Base-by-base conservation (phyloP, 495 filamentous ascomycete genomes). In the Friedmanniomyces endolithicus region DNA sequence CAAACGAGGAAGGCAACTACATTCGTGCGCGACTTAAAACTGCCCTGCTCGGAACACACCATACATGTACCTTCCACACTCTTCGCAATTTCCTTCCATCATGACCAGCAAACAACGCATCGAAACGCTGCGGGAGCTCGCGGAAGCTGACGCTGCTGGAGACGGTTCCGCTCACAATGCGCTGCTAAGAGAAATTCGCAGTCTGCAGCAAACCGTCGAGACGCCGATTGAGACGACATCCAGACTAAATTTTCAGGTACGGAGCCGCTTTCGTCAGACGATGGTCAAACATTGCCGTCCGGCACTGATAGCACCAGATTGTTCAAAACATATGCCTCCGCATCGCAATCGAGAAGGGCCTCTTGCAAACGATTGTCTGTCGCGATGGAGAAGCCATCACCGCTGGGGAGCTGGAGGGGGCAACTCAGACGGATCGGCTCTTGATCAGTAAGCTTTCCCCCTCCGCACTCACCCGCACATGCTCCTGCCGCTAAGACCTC, bases 171-270 rank as follows among this genome's bases (percentile, higher is more conserved):
- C 24, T 27, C 41, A 47, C 29, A 14, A 27, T 12, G 24, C 17
- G 19, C 23, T 55, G 52, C 39, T 48, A 40, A 48, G 16, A 45
- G 48, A 34, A n/a, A 33, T 51, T 4, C 29, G 34, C 14, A 20
- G 17, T 16, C 41, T 56, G 27, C 44, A 41, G 20, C 23, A 56
- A 6, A 19, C 44, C 17, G 46, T 56, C 9, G 53, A 56, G 47
- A 56, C 53, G 35, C 53, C 53, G 29, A 33, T 47, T 4, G 53
- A 56, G 29, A 50, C 46, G n/a, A 48, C 44, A 8, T 48, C 46
- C 19, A 31, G 53, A 27, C 24, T 50, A 9, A 48, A 49, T 24
- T 56, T 56, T 31, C 53, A 56, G 47, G 53, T 56, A 31, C 9
- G 27, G 9, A 31, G 27, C 4, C 27, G 27, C 27, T 31, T 31